Percentiles rank a stretch among this genome's conserved stretches.
phyloP scores from a whole-genome alignment of 228 moss, liverwort and hornwort genomes.

The Sphagnum magellanicum region DNA sequence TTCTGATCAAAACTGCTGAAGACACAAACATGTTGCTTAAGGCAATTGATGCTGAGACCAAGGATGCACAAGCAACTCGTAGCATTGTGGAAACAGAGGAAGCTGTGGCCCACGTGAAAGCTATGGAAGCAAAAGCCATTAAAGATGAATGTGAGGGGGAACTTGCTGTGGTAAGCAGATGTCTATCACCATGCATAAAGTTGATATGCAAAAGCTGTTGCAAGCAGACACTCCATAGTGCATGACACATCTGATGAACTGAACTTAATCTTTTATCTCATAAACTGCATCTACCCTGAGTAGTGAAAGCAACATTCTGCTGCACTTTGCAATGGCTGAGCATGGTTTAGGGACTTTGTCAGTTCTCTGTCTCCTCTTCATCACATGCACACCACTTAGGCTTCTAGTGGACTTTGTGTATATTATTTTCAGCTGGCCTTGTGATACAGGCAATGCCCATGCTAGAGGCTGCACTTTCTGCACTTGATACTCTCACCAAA shows the following conservation, averaged over 20 bases:
- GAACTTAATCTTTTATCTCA: too few species aligned
- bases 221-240: too few species aligned
- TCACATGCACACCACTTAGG: not conserved
- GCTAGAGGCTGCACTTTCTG: slow-evolving; percentile 65
- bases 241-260: too few species aligned
- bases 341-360: too few species aligned
- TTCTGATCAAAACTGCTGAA: slow-evolving; percentile 47
- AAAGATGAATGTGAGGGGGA: slow-evolving; percentile 84
- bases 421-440: not conserved
- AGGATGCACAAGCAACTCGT: slow-evolving; percentile 63
- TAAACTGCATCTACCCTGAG: too few species aligned
- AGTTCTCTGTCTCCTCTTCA: not conserved
- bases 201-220: too few species aligned
- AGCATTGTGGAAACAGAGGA: slow-evolving; percentile 67
- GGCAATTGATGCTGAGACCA: slow-evolving; percentile 63
- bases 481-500: slow-evolving; percentile 76
- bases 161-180: slow-evolving; percentile 59
- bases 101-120: slow-evolving; percentile 65
- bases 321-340: too few species aligned
- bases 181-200: not conserved
- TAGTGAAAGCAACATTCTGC: too few species aligned
- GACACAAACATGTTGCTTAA: slow-evolving; percentile 53
- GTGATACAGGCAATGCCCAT: slow-evolving; percentile 68
- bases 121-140: slow-evolving; percentile 69
- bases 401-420: not conserved